Conservation (phyloP, 2,329 filamentous ascomycete species). For the Blumeriella jaapii region DNA sequence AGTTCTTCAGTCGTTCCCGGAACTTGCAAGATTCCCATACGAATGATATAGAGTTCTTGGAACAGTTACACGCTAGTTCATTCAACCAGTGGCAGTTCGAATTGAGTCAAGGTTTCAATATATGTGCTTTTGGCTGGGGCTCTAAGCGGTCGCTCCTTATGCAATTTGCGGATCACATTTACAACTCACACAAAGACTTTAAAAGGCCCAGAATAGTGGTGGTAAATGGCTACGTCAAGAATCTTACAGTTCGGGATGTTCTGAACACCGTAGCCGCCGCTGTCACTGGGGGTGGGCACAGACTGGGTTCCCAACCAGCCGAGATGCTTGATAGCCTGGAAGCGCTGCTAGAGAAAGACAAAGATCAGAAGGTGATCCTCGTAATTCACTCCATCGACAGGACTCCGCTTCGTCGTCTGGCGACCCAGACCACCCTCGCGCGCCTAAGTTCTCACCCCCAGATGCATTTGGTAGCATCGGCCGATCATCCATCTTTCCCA, state of each 20-base stretch:
- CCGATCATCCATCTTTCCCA: constrained; percentile 78
- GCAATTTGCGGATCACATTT: constrained; percentile 61
- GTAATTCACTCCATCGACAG: constrained; percentile 84
- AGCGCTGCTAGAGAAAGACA: constrained; percentile 42
- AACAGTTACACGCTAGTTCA: constrained; percentile 64
- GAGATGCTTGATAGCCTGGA: constrained; percentile 59
- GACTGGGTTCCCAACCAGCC: constrained; percentile 41
- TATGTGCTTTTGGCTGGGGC: constrained; percentile 87
- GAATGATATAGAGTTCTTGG: constrained; percentile 57
- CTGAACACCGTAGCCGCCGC: constrained; percentile 57
- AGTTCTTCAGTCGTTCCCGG: constrained; percentile 67
- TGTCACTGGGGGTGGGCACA: constrained; percentile 34
- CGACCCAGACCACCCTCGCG: constrained; percentile 61
- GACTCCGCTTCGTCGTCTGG: constrained; percentile 57
- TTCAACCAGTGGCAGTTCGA: constrained; percentile 94
- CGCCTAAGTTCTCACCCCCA: constrained; percentile 63
- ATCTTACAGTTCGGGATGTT: constrained; percentile 56
- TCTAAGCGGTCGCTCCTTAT: constrained; percentile 71
- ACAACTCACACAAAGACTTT: constrained; percentile 32
- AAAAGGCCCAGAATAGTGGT: constrained; percentile 53
- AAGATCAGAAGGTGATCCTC: constrained; percentile 43
- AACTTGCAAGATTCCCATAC: constrained; percentile 55
- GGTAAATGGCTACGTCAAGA: constrained; percentile 72
- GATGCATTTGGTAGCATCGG: constrained; percentile 66
- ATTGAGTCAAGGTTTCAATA: constrained; percentile 71